phyloP scores from a whole-genome alignment of 176 grass and related monocot species.

The Avena eriantha region DNA sequence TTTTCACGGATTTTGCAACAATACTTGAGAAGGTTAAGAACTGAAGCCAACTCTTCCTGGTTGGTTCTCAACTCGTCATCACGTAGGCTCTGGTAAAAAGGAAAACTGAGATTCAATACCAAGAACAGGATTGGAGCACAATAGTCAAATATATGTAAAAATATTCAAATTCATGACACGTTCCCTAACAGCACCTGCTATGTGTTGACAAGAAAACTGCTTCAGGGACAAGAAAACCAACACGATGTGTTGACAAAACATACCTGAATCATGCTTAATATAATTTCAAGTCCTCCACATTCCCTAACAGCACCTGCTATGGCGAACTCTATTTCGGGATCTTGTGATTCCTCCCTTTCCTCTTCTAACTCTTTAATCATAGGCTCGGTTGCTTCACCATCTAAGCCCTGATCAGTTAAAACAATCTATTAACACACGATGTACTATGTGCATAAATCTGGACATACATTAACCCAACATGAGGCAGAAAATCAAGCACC shows the following conservation, averaged over 20 bases:
- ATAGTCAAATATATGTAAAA: constrained; percentile 1
- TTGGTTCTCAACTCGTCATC: constrained; percentile 86
- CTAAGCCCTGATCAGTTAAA: constrained; percentile 70
- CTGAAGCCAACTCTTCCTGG: constrained; percentile 88
- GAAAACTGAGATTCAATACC: constrained; percentile 28
- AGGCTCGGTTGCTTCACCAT: constrained; percentile 98
- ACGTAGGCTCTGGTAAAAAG: constrained; percentile 62
- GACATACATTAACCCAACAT: background rate
- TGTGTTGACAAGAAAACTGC: no score
- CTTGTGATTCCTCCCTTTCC: constrained; percentile 97
- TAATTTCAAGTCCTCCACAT: constrained; percentile 93
- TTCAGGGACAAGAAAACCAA: constrained; percentile 20
- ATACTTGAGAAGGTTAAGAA: constrained; percentile 90
- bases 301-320: constrained; percentile 95
- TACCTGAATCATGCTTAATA: constrained; percentile 99
- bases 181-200: no score
- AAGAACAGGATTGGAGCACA: background rate
- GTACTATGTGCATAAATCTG: constrained; percentile 11
- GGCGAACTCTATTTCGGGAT: constrained; percentile 97
- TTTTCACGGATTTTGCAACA: constrained; percentile 99
- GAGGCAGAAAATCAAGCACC: constrained; percentile 35
- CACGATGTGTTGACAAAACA: constrained; percentile 27
- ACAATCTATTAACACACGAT: constrained; percentile 25
- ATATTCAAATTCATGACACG: constrained; percentile 29
- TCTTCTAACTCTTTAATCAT: constrained; percentile 99